A percentile compares a stretch with the other conserved stretches of the same genome.
phyloP scores from a whole-genome alignment of 345 rosid species.

The Kandelia obovata region DNA sequence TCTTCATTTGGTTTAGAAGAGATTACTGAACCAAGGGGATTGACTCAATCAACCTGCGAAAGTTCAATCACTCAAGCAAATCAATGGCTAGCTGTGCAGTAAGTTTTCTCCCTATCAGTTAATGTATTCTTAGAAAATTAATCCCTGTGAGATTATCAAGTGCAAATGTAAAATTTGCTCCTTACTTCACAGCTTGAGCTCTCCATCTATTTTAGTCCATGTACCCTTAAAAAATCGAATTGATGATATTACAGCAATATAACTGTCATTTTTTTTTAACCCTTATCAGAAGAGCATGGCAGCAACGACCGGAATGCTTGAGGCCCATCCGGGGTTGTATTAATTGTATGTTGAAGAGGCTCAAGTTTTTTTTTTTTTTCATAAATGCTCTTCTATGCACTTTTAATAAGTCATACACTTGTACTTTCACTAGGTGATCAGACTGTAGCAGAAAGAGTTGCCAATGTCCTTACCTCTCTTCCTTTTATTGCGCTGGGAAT shows the following conservation, averaged over 20 bases:
- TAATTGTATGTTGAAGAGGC: constrained; percentile 42
- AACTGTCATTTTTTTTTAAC: constrained; percentile 7
- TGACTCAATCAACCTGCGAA: constrained; percentile 35
- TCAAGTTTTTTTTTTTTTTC: background rate
- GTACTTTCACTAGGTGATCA: constrained; percentile 55
- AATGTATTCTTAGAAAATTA: background rate
- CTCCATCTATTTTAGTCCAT: background rate
- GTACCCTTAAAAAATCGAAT: background rate
- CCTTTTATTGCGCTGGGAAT: constrained; percentile 85
- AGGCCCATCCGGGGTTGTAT: constrained; percentile 62
- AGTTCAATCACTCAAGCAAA: constrained; percentile 40
- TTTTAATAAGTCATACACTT: background rate
- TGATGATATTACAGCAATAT: background rate
- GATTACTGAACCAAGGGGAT: constrained; percentile 44
- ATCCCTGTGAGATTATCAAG: background rate
- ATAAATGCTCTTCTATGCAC: background rate
- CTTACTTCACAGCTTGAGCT: background rate
- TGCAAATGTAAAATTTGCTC: background rate
- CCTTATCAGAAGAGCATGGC: constrained; percentile 70
- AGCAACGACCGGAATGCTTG: constrained; percentile 89
- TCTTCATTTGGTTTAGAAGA: constrained; percentile 57
- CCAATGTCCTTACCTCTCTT: constrained; percentile 84
- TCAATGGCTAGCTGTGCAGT: constrained; percentile 62
- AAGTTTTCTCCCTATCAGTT: constrained; percentile 23
- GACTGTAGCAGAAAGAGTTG: constrained; percentile 57